Evolutionary conservation across 768 basidiomycete genomes (phyloP).

Genomic region (Lyophyllum decastes): DNA sequence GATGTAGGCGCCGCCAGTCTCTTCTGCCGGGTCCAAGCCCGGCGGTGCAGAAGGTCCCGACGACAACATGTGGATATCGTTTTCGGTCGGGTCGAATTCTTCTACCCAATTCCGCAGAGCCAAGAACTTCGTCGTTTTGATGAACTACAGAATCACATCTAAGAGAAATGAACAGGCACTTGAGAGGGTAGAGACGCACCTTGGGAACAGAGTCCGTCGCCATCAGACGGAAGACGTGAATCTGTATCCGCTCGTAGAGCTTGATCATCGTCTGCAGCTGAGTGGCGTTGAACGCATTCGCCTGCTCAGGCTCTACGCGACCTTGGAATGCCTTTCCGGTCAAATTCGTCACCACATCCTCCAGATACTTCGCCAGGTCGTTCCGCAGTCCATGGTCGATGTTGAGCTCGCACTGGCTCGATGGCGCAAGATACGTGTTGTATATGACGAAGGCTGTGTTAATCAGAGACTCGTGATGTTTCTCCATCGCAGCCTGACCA

Average conservation of each 20-base stretch:
- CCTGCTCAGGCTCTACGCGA: constrained; percentile 80
- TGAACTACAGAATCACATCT: constrained; percentile 55
- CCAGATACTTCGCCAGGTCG: constrained; percentile 91
- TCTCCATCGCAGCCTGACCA: constrained; percentile 91
- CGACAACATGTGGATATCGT: constrained; percentile 57
- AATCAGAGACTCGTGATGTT: constrained; percentile 93
- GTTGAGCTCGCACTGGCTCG: constrained; percentile 94
- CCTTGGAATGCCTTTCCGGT: constrained; percentile 80
- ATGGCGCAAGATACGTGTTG: constrained; percentile 93
- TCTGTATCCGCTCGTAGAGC: constrained; percentile 95
- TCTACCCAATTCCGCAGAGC: constrained; percentile 80
- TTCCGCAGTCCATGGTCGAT: constrained; percentile 97
- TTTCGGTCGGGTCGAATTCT: constrained; percentile 69
- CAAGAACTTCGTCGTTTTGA: constrained; percentile 82
- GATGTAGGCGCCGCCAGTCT: constrained; percentile 83
- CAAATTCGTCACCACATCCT: constrained; percentile 79
- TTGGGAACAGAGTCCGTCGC: constrained; percentile 99
- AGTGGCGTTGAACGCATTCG: constrained; percentile 86
- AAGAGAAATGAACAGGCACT: constrained; percentile 11
- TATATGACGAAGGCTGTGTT: constrained; percentile 93
- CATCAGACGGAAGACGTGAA: constrained; percentile 96
- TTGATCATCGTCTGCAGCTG: constrained; percentile 93
- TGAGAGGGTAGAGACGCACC: constrained; percentile 40
- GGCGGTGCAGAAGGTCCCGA: constrained; percentile 65
- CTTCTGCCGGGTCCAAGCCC: constrained; percentile 63